Evolutionary conservation across 208 protist genomes (phyloP).

Genomic region (Tetramitus jugosus): DNA sequence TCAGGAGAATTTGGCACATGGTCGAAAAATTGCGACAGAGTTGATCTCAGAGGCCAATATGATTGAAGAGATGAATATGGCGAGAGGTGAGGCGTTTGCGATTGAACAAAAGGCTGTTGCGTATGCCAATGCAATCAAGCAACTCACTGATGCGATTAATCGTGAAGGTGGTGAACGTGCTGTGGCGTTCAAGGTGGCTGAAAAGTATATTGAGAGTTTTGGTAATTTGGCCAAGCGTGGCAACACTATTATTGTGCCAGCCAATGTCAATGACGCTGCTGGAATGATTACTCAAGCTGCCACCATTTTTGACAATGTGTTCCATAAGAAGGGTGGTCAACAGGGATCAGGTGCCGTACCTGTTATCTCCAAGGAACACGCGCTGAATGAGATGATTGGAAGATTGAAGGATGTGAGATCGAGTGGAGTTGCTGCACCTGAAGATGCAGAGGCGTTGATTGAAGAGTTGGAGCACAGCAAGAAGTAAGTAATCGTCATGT

Average conservation of each 20-base stretch:
- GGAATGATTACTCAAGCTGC: slow-evolving; percentile 81
- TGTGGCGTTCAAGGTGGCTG: slow-evolving; percentile 67
- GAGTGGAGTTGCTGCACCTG: no score
- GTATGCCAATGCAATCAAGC: slow-evolving; percentile 52
- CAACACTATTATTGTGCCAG: slow-evolving; percentile 85
- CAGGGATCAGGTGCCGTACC: no score
- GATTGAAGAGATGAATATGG: slow-evolving; percentile 42
- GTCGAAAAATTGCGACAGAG: slow-evolving; percentile 62
- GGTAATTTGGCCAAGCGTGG: slow-evolving; percentile 70
- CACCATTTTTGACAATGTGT: no score
- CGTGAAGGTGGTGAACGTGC: slow-evolving; percentile 49
- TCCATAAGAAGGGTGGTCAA: no score
- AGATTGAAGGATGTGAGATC: no score
- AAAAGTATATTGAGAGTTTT: slow-evolving; percentile 80
- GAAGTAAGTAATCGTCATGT: no score
- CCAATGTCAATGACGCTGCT: slow-evolving; percentile 69
- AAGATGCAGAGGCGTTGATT: no score
- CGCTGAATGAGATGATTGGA: no score
- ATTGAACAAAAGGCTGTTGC: slow-evolving; percentile 49
- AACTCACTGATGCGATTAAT: slow-evolving; percentile 49
- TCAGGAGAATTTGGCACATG: slow-evolving; percentile 74
- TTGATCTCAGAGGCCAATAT: slow-evolving; percentile 72
- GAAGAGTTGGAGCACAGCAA: no score
- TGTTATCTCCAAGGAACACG: no score
- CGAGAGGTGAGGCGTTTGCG: slow-evolving; percentile 28